Base-by-base conservation (phyloP, 306 rosid genomes). In the Dalbergia oliveri region DNA sequence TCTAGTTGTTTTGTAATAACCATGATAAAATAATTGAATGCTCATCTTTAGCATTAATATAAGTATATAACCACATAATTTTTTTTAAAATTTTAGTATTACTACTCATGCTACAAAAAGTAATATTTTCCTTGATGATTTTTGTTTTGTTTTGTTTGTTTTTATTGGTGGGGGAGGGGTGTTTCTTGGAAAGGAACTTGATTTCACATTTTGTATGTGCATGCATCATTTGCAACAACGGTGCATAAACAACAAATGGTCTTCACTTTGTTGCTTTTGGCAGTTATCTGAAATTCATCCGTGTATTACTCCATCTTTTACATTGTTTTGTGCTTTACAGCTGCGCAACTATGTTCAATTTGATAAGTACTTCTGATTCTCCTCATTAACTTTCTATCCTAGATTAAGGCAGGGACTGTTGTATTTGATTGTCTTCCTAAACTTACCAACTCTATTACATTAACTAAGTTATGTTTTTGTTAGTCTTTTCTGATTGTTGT, bases 391-490 rank as follows among this genome's bases (percentile, higher is more conserved):
- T 50, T 50, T 58, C 23, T 76, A 43, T 79, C 66, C 62, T 68
- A 21, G 23, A 21, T 21, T 21, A 57, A 87, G 87, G 78, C 81
- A 58, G 89, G 82, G 44, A 23, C 72, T 58, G 70, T 44, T 69
- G 41, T 84, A 41, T 85, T 63, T 65, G 60, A 82, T 65, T 64
- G 50, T 67, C 57, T 79, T 67, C 80, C 45, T 47, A 68, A 21
- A 69, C 66, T 64, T 68, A 66, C 64, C 61, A n/a, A 50, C 50
- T 60, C 6, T 70, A 82, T 69, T 47, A 65, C 74, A 57, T n/a
- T 34, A 43, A 49, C 18, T 9, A 50, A 69, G 26, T 73, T 45
- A 76, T 50, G 31, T 41, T 76, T 53, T 45, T 12, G 23, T 45
- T 77, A 23, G 44, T 80, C 61, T 71, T 54, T 51, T 33, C 69